Evolutionary conservation across 179 eudicot species (phyloP), one percentile per base, ranked within the genome.

Genomic region (Nepenthes alata): DNA sequence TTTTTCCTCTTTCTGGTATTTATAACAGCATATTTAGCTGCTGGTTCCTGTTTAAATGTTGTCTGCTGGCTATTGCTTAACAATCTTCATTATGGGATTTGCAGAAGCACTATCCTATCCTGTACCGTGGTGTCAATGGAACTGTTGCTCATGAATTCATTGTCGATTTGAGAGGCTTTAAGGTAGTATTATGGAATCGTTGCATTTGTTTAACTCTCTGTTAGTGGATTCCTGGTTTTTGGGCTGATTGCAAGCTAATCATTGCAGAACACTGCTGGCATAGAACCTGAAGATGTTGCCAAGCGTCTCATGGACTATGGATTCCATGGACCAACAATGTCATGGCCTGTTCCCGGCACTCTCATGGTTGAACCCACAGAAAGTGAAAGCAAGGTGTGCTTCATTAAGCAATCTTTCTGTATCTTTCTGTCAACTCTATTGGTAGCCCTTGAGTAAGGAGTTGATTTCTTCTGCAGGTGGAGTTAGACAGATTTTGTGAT

Each of bases 291-390:
- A 78, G 98, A 91, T 75, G 93, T 91, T 41, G 98, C 98, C 55
- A 89, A 91, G 72, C 88, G 98, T 67, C 95, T 91, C 35, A 91
- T 91, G 71, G 96, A 91, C 75, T 91, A 91, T 55, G 96, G 98
- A 68, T 91, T 91, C 70, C 98, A 91, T 62, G 98, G 86, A n/a
- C 98, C 96, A 58, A 91, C 98, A 16, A 91, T 91, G 98, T 91
- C 98, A 60, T 91, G 96, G 96, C 98, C 98, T 8, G 98, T 91
- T 54, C 96, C 98, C 1, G 96, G 98, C 52, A 91, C 98, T 25
- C 96, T 91, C 73, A 91, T 91, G 98, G 86, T 91, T 76, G 98
- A 91, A 69, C 98, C 96, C 15, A 91, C 98, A 44, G 98, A 91
- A 79, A 91, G 96, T 76, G 98, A 91, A 77, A 89, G 98, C 93